Evolutionary conservation across 2,329 filamentous ascomycete genomes (phyloP).

Genomic region (Hymenoscyphus fraxineus): DNA sequence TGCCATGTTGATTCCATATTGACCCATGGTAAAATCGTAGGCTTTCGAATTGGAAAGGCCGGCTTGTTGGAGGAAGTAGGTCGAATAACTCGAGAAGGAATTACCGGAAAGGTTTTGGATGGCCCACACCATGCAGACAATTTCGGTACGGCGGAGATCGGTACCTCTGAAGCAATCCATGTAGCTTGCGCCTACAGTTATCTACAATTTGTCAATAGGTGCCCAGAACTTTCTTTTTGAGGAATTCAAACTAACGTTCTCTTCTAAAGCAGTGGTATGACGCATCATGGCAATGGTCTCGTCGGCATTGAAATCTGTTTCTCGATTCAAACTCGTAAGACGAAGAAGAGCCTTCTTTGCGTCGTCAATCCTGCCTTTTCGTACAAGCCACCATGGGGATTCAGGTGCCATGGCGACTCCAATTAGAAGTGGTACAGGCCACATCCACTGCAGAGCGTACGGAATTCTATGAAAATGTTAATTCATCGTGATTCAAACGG

Average conservation of each 20-base stretch:
- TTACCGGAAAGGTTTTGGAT: conserved; percentile 63
- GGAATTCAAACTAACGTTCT: conserved; percentile 34
- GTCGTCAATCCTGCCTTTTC: conserved; percentile 43
- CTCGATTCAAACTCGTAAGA: conserved; percentile 38
- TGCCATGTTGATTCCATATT: conserved; percentile 47
- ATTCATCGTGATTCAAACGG: not conserved
- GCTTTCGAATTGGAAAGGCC: conserved; percentile 47
- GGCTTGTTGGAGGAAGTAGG: conserved; percentile 57
- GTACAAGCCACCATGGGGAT: conserved; percentile 49
- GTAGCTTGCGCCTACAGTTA: conserved; percentile 44
- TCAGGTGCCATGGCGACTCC: conserved; percentile 47
- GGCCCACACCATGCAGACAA: conserved; percentile 58
- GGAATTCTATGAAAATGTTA: conserved; percentile 37
- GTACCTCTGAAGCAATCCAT: conserved; percentile 47
- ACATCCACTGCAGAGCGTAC: conserved; percentile 51
- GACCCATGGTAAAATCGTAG: conserved; percentile 53
- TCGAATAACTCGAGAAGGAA: conserved; percentile 62
- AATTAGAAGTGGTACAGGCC: conserved; percentile 46
- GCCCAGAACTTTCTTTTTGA: not conserved
- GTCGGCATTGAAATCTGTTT: conserved; percentile 42
- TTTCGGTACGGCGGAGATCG: conserved; percentile 52
- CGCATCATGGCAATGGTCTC: conserved; percentile 52
- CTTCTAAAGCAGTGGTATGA: conserved; percentile 55
- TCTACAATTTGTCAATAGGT: conserved; percentile 14
- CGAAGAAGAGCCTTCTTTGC: conserved; percentile 39